Evolutionary conservation across 2,329 filamentous ascomycete species (phyloP).

Genomic region (Microsporum audouinii): DNA sequence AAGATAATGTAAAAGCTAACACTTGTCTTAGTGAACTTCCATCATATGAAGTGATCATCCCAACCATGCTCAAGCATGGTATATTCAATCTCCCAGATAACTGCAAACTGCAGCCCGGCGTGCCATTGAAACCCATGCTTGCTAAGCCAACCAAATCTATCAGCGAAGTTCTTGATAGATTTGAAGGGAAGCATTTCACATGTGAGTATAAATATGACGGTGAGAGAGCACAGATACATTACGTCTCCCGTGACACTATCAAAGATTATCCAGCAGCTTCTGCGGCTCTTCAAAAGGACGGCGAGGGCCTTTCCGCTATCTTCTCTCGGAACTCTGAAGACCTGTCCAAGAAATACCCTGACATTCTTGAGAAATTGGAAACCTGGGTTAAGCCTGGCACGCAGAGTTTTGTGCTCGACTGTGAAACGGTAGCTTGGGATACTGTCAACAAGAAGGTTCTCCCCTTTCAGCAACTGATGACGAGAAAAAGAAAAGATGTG

Average conservation of each 20-base stretch:
- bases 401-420: constrained; percentile 94
- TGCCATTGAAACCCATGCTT: constrained; percentile 96
- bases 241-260: constrained; percentile 69
- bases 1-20: background rate
- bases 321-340: constrained; percentile 98
- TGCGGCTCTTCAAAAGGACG: constrained; percentile 51
- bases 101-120: constrained; percentile 84
- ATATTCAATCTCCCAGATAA: constrained; percentile 70
- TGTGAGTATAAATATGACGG: constrained; percentile 99
- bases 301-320: constrained; percentile 68
- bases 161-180: constrained; percentile 91
- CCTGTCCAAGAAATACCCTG: constrained; percentile 92
- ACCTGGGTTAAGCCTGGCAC: constrained; percentile 84
- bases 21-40: constrained; percentile 66
- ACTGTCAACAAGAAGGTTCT: constrained; percentile 87
- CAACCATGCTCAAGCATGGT: constrained; percentile 74
- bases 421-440: constrained; percentile 96
- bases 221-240: constrained; percentile 96
- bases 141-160: constrained; percentile 98
- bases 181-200: constrained; percentile 88
- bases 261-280: constrained; percentile 55
- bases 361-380: constrained; percentile 77
- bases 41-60: constrained; percentile 89
- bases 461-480: constrained; percentile 97
- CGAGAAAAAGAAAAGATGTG: constrained; percentile 92